Evolutionary conservation across 2,329 filamentous ascomycete species (phyloP).

Genomic region (Apiospora marii): DNA sequence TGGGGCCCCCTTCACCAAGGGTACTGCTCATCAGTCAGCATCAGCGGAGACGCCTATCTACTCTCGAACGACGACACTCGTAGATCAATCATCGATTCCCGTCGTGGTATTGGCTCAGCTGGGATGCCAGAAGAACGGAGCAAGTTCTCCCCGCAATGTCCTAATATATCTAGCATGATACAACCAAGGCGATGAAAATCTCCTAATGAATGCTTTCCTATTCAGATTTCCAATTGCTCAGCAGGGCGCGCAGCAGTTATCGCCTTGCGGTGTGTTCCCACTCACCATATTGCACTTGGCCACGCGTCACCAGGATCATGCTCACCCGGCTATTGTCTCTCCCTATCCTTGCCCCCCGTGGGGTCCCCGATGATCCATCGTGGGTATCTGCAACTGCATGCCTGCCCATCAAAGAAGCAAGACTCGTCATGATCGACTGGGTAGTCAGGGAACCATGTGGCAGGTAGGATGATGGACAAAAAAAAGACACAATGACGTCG

Average conservation of each 20-base stretch:
- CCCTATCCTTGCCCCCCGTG: neutral
- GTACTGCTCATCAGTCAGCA: constrained; percentile 17
- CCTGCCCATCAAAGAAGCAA: neutral
- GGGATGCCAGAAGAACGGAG: neutral
- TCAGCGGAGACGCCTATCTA: neutral
- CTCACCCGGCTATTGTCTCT: neutral
- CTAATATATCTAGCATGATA: neutral
- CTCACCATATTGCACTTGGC: neutral
- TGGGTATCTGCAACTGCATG: neutral
- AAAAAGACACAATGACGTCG: neutral
- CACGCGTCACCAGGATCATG: neutral
- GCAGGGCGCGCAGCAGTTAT: neutral
- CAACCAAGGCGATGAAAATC: neutral
- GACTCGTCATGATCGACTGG: neutral
- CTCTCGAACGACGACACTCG: constrained; percentile 1
- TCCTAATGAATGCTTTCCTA: neutral
- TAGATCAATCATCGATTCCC: neutral
- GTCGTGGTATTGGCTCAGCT: constrained; percentile 3
- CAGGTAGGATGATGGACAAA: neutral
- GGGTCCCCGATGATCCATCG: neutral
- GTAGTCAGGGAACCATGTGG: neutral
- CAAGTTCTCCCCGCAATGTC: neutral
- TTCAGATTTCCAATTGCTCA: neutral
- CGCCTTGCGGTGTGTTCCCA: neutral
- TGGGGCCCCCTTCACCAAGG: neutral